Evolutionary conservation across 2,329 filamentous ascomycete species (phyloP).

Genomic region (Fusarium sp.): DNA sequence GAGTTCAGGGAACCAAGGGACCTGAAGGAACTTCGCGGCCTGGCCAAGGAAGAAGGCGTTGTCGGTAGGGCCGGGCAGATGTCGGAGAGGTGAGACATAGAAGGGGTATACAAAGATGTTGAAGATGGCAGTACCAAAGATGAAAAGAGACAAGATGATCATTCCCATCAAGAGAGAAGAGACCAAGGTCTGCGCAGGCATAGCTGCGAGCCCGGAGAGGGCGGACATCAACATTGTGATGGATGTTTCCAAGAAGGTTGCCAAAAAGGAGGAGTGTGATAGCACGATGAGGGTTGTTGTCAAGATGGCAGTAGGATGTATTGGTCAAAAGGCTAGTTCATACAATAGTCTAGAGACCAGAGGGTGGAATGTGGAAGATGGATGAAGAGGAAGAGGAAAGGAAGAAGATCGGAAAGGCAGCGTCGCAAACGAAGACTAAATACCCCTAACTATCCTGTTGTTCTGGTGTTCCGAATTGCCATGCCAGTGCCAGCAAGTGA

Average conservation of each 20-base stretch:
- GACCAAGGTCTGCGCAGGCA: background rate
- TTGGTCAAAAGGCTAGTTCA: background rate
- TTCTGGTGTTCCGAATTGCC: background rate
- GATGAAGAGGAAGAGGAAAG: background rate
- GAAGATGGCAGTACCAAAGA: constrained; percentile 10
- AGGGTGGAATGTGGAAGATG: background rate
- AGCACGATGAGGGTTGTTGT: background rate
- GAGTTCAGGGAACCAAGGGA: constrained; percentile 46
- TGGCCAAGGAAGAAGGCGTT: constrained; percentile 57
- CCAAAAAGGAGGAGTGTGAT: background rate
- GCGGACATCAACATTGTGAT: background rate
- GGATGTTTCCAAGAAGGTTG: background rate
- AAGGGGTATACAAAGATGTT: constrained; percentile 56
- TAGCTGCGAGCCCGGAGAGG: background rate
- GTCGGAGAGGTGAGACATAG: constrained; percentile 57
- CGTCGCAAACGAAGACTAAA: background rate
- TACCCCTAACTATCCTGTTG: constrained; percentile 2
- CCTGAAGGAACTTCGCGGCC: constrained; percentile 48
- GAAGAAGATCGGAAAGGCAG: background rate
- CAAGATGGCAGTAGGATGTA: background rate
- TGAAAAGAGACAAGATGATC: background rate
- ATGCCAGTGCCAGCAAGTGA: constrained; percentile 17
- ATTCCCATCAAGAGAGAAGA: constrained; percentile 3
- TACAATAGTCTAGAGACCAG: background rate
- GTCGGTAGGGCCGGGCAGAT: constrained; percentile 59